These are phyloP conservation scores for Cylindrotheca closterium DNA, from an alignment of 108 stramenopile genomes.

Conservation along the genomic window DNA sequence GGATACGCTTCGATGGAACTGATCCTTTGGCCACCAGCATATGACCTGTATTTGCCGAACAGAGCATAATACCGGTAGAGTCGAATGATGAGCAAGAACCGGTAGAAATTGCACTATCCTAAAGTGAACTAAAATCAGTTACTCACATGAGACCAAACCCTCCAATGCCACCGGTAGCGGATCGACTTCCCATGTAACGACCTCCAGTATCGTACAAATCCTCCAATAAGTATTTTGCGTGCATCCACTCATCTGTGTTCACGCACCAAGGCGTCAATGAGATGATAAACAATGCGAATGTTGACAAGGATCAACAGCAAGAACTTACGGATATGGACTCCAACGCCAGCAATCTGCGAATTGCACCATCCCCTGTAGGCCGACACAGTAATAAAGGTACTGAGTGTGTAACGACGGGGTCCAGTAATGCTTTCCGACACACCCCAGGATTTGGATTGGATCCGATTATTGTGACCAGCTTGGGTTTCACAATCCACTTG, in stretches of 20 bases:
- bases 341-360: slow-evolving; percentile 26
- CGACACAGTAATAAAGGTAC: slow-evolving; percentile 12
- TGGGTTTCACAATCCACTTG: slow-evolving; percentile 12
- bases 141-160: slow-evolving; percentile 27
- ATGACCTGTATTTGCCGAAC: not conserved
- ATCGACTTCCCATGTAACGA: not conserved
- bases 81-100: no score
- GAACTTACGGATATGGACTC: slow-evolving; percentile 28
- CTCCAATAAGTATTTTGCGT: slow-evolving; percentile 31
- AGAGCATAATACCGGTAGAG: not conserved
- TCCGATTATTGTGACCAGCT: not conserved
- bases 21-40: no score
- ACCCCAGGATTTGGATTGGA: slow-evolving; percentile 9
- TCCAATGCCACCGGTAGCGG: slow-evolving; percentile 28
- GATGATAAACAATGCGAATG: no score
- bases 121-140: no score
- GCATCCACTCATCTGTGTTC: slow-evolving; percentile 47
- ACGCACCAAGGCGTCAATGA: no score
- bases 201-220: slow-evolving; percentile 40
- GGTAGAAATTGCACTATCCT: slow-evolving; percentile 5
- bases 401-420: not conserved
- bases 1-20: slow-evolving; percentile 44
- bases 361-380: slow-evolving; percentile 30
- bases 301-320: not conserved
- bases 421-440: not conserved